These are phyloP conservation scores for Pythium brassicae DNA, from an alignment of 352 stramenopile genomes.

Conservation along the genomic window DNA sequence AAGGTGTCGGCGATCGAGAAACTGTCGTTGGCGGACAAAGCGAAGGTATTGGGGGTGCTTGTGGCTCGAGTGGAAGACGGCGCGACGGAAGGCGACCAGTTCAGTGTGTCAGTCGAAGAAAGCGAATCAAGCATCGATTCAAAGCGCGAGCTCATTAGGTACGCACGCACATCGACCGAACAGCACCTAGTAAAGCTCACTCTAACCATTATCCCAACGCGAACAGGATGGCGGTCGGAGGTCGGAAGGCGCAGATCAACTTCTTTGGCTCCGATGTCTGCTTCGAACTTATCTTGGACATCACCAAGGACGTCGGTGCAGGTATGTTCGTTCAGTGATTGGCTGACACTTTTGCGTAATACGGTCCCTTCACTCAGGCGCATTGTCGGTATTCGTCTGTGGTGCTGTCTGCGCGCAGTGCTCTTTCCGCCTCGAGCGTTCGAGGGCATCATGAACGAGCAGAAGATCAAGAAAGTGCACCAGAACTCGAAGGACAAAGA, in stretches of 20 bases:
- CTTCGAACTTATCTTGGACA: constrained; percentile 68
- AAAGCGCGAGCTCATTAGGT: constrained; percentile 74
- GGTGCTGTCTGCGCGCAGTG: constrained; percentile 25
- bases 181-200: no score
- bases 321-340: no score
- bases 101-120: constrained; percentile 18
- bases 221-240: constrained; percentile 56
- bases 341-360: no score
- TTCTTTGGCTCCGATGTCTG: constrained; percentile 76
- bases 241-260: constrained; percentile 67
- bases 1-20: constrained; percentile 24
- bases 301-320: constrained; percentile 52
- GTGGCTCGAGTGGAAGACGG: constrained; percentile 62
- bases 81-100: constrained; percentile 45
- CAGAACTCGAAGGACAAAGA: constrained; percentile 70
- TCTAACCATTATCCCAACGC: constrained; percentile 37
- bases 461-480: constrained; percentile 75
- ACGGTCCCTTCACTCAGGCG: no score
- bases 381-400: no score
- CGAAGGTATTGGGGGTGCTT: constrained; percentile 52
- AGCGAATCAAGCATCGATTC: constrained; percentile 38
- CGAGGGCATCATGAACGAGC: constrained; percentile 78
- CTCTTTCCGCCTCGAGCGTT: constrained; percentile 69
- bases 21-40: constrained; percentile 41
- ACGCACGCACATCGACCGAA: not conserved